Conservation (phyloP, 2,329 filamentous ascomycete genomes). For the Albifimbria verrucaria region DNA sequence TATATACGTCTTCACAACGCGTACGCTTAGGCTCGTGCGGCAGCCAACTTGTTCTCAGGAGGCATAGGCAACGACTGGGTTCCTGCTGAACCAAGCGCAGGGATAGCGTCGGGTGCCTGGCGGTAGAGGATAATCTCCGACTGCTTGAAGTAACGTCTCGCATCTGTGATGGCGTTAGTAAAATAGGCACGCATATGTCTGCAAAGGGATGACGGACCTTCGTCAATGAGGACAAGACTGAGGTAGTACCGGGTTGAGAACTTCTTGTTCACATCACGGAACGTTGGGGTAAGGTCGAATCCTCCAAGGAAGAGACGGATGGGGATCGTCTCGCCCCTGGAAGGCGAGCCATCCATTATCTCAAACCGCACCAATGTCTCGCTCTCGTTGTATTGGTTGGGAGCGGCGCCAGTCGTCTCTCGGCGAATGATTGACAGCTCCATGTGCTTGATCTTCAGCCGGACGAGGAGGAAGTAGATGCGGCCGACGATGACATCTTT, state of each 20-base stretch:
- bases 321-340: conserved; percentile 88
- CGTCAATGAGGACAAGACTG: conserved; percentile 91
- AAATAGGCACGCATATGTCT: neutral
- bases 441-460: conserved; percentile 99
- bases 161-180: conserved; percentile 57
- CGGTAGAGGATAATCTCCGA: conserved; percentile 97
- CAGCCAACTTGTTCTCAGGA: conserved; percentile 44
- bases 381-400: conserved; percentile 99
- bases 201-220: conserved; percentile 54
- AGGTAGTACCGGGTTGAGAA: conserved; percentile 98
- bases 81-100: conserved; percentile 29
- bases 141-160: conserved; percentile 97
- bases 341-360: conserved; percentile 99
- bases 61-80: conserved; percentile 37
- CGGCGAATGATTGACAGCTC: conserved; percentile 95
- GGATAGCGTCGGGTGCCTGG: conserved; percentile 61
- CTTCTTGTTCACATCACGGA: conserved; percentile 99
- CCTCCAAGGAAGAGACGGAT: conserved; percentile 96
- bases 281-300: conserved; percentile 95
- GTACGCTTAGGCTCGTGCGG: conserved; percentile 21
- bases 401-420: conserved; percentile 93
- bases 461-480: conserved; percentile 96
- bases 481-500: conserved; percentile 98
- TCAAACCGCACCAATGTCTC: conserved; percentile 97
- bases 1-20: neutral